phyloP scores from a whole-genome alignment of 116 monocot genomes.

The Zostera marina region DNA sequence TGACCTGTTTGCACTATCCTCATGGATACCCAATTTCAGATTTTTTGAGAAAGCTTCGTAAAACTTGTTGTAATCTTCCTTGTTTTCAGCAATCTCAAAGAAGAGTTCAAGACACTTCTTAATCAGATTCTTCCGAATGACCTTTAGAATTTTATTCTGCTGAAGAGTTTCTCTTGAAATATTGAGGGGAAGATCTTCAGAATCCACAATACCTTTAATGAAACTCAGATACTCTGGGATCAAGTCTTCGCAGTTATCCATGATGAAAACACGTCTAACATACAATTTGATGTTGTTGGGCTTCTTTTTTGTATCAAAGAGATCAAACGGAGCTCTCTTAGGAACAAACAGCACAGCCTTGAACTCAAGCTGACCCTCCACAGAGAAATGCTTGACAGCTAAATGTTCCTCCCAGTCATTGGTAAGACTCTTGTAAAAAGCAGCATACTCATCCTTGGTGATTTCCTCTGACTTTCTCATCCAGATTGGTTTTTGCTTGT shows the following conservation, averaged over 20 bases:
- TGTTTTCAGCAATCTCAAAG: slow-evolving; percentile 17
- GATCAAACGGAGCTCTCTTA: slow-evolving; percentile 14
- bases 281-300: slow-evolving; percentile 23
- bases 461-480: slow-evolving; percentile 17
- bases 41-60: slow-evolving; percentile 23
- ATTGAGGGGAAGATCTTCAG: slow-evolving; percentile 19
- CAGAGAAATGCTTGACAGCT: slow-evolving; percentile 18
- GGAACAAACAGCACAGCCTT: slow-evolving; percentile 18
- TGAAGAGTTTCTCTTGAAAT: slow-evolving; percentile 19
- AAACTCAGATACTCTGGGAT: slow-evolving; percentile 14
- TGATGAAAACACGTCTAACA: slow-evolving; percentile 16
- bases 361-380: slow-evolving; percentile 21
- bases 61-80: slow-evolving; percentile 18
- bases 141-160: slow-evolving; percentile 26
- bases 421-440: slow-evolving; percentile 22
- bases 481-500: slow-evolving; percentile 21
- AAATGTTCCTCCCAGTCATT: slow-evolving; percentile 22
- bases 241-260: slow-evolving; percentile 17
- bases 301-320: slow-evolving; percentile 21
- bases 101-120: slow-evolving; percentile 20
- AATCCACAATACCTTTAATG: slow-evolving; percentile 16
- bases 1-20: slow-evolving; percentile 16
- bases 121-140: slow-evolving; percentile 16
- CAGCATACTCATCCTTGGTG: slow-evolving; percentile 16
- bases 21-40: slow-evolving; percentile 16